These are phyloP conservation scores for Phytophthora uliginosa DNA, from an alignment of 352 stramenopile species.

Conservation along the genomic window DNA sequence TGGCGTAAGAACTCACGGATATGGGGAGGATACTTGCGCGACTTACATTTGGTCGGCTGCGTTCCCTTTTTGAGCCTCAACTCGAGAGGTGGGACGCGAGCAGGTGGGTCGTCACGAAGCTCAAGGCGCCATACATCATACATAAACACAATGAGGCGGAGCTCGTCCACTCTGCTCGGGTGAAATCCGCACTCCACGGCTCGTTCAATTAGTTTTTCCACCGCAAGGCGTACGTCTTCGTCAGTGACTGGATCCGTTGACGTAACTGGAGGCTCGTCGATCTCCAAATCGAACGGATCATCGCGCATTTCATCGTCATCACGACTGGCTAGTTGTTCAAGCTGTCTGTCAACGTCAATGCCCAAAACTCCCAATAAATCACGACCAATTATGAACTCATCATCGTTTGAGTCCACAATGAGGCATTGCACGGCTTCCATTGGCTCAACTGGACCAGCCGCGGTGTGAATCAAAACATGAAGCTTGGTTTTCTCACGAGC, in stretches of 20 bases:
- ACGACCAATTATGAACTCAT: conserved; percentile 25
- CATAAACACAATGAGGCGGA: background rate
- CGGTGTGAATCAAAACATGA: conserved; percentile 22
- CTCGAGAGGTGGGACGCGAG: background rate
- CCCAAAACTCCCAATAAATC: conserved; percentile 11
- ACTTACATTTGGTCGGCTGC: background rate
- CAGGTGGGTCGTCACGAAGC: background rate
- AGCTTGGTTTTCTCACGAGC: background rate
- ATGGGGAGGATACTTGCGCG: background rate
- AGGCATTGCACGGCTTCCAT: conserved; percentile 5
- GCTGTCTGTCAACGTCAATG: conserved; percentile 24
- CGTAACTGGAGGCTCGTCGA: background rate
- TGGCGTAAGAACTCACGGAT: background rate
- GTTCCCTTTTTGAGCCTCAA: background rate
- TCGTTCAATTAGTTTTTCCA: background rate
- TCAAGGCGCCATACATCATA: background rate
- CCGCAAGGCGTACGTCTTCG: conserved; percentile 3
- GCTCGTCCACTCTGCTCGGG: background rate
- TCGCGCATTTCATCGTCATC: conserved; percentile 1
- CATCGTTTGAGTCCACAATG: conserved; percentile 7
- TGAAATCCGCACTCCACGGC: conserved; percentile 20
- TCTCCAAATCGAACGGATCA: background rate
- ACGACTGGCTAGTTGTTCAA: conserved; percentile 12
- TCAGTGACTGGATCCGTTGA: background rate
- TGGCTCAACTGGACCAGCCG: conserved; percentile 5